phyloP scores from a whole-genome alignment of 1,139 yeast species.

The Candida albicans region DNA sequence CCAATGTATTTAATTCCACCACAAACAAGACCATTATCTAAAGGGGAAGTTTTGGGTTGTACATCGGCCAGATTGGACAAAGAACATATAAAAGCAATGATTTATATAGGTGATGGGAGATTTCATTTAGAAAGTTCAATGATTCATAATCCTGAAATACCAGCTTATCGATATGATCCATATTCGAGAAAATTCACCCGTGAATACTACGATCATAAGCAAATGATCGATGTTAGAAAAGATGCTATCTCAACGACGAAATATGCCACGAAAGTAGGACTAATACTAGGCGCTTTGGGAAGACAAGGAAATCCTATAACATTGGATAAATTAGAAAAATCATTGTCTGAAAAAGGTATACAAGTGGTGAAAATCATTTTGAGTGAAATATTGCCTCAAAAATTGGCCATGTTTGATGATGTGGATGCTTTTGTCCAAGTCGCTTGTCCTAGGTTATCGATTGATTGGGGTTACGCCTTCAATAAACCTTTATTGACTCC shows the following conservation, averaged over 20 bases:
- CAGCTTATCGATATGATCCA: slow-evolving; percentile 94
- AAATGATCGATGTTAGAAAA: slow-evolving; percentile 70
- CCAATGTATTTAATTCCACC: slow-evolving; percentile 76
- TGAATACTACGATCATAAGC: slow-evolving; percentile 84
- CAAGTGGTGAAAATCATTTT: slow-evolving; percentile 78
- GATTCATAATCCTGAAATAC: slow-evolving; percentile 93
- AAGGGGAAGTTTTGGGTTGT: slow-evolving; percentile 96
- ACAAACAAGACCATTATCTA: slow-evolving; percentile 88
- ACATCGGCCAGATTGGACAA: slow-evolving; percentile 80
- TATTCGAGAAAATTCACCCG: slow-evolving; percentile 86
- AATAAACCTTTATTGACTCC: slow-evolving; percentile 91
- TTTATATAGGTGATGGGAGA: slow-evolving; percentile 94
- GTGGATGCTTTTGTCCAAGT: slow-evolving; percentile 96
- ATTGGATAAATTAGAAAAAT: slow-evolving; percentile 59
- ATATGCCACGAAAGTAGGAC: slow-evolving; percentile 68
- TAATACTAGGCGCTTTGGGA: slow-evolving; percentile 93
- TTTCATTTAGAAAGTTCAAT: slow-evolving; percentile 94
- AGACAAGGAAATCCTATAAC: slow-evolving; percentile 92
- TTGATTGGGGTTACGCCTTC: slow-evolving; percentile 99
- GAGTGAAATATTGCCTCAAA: slow-evolving; percentile 92
- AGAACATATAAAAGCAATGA: slow-evolving; percentile 69
- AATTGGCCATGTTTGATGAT: slow-evolving; percentile 90
- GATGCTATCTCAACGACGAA: slow-evolving; percentile 68
- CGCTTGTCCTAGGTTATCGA: slow-evolving; percentile 94
- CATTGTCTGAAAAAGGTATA: slow-evolving; percentile 54